Evolutionary conservation across 805 yeast genomes (phyloP).

Genomic region (Ogataea glucozyma): DNA sequence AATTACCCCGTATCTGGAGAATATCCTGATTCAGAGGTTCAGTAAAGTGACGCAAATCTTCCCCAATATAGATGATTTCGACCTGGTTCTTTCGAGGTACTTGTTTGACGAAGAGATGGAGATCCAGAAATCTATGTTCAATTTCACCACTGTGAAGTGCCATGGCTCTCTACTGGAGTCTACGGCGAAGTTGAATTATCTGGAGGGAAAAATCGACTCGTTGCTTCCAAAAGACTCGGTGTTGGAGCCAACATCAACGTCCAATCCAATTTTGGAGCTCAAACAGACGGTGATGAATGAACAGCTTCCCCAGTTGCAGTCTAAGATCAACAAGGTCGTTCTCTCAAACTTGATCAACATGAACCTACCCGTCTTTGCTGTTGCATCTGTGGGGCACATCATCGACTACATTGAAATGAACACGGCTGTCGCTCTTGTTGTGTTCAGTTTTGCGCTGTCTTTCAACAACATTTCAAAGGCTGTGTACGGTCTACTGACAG

Average conservation of each 20-base stretch:
- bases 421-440: slow-evolving; percentile 30
- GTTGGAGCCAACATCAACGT: slow-evolving; percentile 1
- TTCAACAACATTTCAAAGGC: slow-evolving; percentile 29
- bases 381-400: slow-evolving; percentile 30
- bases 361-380: slow-evolving; percentile 29
- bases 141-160: slow-evolving; percentile 27
- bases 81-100: slow-evolving; percentile 30
- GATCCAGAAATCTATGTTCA: slow-evolving; percentile 28
- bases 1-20: slow-evolving; percentile 33
- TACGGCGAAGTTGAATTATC: slow-evolving; percentile 28
- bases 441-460: slow-evolving; percentile 31
- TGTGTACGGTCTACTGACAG: slow-evolving; percentile 17
- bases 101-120: slow-evolving; percentile 29
- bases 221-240: slow-evolving; percentile 18
- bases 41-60: slow-evolving; percentile 33
- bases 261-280: slow-evolving; percentile 23
- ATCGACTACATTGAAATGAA: slow-evolving; percentile 30
- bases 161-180: slow-evolving; percentile 35
- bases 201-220: slow-evolving; percentile 35
- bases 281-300: slow-evolving; percentile 18
- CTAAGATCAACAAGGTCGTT: slow-evolving; percentile 25
- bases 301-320: slow-evolving; percentile 32
- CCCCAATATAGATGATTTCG: slow-evolving; percentile 36
- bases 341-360: slow-evolving; percentile 27
- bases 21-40: slow-evolving; percentile 29